A percentile compares a stretch with the other conserved stretches of the same genome.
Conservation (phyloP, 306 rosid genomes). For the Hippophae gyantsensis region DNA sequence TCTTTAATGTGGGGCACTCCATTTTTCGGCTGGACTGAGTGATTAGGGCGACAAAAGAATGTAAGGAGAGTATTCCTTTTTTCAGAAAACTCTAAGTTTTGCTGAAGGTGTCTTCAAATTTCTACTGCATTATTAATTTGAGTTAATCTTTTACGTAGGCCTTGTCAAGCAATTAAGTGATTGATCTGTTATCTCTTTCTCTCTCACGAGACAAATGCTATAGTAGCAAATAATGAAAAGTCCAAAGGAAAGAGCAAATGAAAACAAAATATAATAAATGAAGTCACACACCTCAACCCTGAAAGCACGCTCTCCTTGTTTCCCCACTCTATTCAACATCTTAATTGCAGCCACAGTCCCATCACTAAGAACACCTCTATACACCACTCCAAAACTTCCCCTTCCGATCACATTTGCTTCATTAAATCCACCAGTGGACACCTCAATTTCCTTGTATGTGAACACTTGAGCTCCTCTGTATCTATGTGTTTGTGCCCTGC, state of each 20-base stretch:
- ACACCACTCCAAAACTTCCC: conserved; percentile 61
- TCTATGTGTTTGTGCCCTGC: conserved; percentile 20
- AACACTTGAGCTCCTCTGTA: conserved; percentile 71
- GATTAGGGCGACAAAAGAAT: too few species aligned
- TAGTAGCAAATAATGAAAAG: too few species aligned
- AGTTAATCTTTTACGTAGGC: too few species aligned
- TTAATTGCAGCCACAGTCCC: conserved; percentile 79
- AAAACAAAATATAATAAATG: conserved; percentile 35
- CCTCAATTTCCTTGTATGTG: conserved; percentile 72
- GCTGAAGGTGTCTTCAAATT: too few species aligned
- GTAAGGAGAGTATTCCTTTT: too few species aligned
- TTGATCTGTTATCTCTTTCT: too few species aligned
- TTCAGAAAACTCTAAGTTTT: too few species aligned
- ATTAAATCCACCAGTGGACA: conserved; percentile 54
- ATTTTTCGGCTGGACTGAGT: too few species aligned
- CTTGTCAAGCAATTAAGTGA: too few species aligned
- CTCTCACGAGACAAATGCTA: too few species aligned
- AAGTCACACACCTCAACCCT: conserved; percentile 73
- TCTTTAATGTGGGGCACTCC: too few species aligned
- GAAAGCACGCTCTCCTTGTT: conserved; percentile 93
- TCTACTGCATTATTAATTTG: too few species aligned
- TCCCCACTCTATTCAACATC: conserved; percentile 54
- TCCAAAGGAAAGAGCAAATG: conserved; percentile 9
- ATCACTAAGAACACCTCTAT: conserved; percentile 66
- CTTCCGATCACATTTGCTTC: conserved; percentile 60